phyloP scores from a whole-genome alignment of 441 rosid genomes.

The Gossypium davidsonii region DNA sequence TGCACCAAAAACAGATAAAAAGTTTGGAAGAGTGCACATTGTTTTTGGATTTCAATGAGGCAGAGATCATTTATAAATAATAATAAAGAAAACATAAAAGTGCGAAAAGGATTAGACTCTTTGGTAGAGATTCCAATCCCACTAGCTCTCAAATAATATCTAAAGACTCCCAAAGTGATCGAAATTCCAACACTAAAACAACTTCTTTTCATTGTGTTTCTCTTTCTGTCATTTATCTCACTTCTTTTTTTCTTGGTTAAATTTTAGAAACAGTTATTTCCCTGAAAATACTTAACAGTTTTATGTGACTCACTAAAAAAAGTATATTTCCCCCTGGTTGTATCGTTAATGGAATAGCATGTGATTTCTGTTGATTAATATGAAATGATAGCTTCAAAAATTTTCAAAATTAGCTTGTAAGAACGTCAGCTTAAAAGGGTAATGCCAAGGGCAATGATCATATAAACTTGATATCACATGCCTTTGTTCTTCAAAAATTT shows the following conservation, averaged over 20 bases:
- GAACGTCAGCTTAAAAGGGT: background rate
- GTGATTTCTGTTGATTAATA: background rate
- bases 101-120: background rate
- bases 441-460: background rate
- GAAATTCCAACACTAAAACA: background rate
- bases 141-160: background rate
- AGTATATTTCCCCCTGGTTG: background rate
- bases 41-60: background rate
- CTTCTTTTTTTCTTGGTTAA: background rate
- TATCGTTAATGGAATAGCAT: background rate
- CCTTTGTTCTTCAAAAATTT: background rate
- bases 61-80: background rate
- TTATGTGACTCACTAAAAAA: background rate
- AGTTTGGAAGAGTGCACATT: background rate
- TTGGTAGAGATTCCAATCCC: slow-evolving; percentile 17
- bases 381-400: background rate
- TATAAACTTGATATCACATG: background rate
- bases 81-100: background rate
- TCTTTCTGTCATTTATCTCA: background rate
- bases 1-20: slow-evolving; percentile 11
- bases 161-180: background rate
- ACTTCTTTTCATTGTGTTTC: background rate
- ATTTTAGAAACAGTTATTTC: background rate
- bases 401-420: background rate
- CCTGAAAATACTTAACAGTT: background rate